Percentiles rank a stretch among this genome's conserved stretches.
These are phyloP conservation scores for Zymoseptoria passerinii DNA, from an alignment of 2,329 filamentous ascomycete genomes.

Conservation along the genomic window DNA sequence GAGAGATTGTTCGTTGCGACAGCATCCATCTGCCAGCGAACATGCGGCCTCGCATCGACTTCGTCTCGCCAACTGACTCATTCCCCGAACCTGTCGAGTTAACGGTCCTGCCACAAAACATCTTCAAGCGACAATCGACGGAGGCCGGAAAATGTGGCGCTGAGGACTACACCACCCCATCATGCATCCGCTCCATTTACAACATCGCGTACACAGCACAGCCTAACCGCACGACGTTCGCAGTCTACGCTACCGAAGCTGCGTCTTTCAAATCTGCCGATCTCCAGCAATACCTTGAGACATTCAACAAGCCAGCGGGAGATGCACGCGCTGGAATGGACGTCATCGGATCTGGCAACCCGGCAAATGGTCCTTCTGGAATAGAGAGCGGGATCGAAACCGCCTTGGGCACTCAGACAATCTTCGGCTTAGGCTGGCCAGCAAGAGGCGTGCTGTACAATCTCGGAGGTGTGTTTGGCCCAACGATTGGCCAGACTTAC, in stretches of 20 bases:
- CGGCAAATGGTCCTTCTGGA: constrained; percentile 5
- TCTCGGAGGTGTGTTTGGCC: constrained; percentile 20
- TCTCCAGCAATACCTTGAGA: constrained; percentile 13
- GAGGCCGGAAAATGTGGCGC: constrained; percentile 6
- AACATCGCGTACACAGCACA: constrained; percentile 16
- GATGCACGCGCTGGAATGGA: constrained; percentile 10
- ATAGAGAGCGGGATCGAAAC: constrained; percentile 19
- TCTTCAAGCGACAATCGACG: neutral
- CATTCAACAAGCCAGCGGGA: constrained; percentile 18
- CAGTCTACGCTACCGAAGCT: constrained; percentile 21
- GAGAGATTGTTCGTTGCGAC: constrained; percentile 14
- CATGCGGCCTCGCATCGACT: constrained; percentile 12
- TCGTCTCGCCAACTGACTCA: constrained; percentile 16
- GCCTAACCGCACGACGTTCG: constrained; percentile 19
- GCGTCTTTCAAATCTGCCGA: constrained; percentile 15
- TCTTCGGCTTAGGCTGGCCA: constrained; percentile 18
- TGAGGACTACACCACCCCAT: constrained; percentile 12
- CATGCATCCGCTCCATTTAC: constrained; percentile 18
- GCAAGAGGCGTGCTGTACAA: constrained; percentile 19
- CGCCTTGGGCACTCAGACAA: constrained; percentile 16
- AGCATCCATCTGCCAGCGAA: constrained; percentile 11
- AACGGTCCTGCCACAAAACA: neutral
- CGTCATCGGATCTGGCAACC: constrained; percentile 16
- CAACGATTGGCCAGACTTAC: constrained; percentile 13
- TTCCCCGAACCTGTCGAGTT: constrained; percentile 10